These are phyloP conservation scores for Anacardium occidentale DNA, from an alignment of 345 rosid species.

Conservation along the genomic window DNA sequence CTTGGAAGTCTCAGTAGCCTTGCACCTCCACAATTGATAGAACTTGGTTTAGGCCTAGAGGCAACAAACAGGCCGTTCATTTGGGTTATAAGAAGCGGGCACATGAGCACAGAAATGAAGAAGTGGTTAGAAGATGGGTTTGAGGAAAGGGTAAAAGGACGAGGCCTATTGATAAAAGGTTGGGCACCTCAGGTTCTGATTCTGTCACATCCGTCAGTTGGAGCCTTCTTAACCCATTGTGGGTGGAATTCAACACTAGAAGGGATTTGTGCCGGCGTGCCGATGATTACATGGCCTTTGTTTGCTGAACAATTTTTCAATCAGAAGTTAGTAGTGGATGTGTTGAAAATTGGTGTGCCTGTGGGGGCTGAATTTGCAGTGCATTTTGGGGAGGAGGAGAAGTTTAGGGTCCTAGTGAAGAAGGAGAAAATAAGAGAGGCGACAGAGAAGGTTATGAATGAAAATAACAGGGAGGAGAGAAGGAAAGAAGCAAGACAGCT, in stretches of 20 bases:
- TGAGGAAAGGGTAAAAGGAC: not conserved
- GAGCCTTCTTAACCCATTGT: constrained; percentile 38
- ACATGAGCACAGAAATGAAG: too few species aligned
- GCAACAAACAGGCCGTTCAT: constrained; percentile 38
- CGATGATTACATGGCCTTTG: constrained; percentile 32
- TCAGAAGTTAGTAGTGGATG: constrained; percentile 32
- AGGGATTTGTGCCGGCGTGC: constrained; percentile 23
- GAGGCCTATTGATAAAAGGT: not conserved
- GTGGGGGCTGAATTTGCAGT: constrained; percentile 16
- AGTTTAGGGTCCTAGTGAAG: constrained; percentile 12
- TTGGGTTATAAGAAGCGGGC: too few species aligned
- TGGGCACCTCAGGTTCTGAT: constrained; percentile 31
- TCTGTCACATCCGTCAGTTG: constrained; percentile 24
- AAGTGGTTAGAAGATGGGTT: too few species aligned
- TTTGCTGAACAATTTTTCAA: constrained; percentile 34
- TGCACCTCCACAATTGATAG: constrained; percentile 32
- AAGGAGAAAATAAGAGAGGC: constrained; percentile 22
- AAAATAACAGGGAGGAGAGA: constrained; percentile 26
- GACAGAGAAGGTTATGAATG: constrained; percentile 24
- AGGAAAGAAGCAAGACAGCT: constrained; percentile 27
- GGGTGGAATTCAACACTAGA: constrained; percentile 24
- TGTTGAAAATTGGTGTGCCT: constrained; percentile 24
- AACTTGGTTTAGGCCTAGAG: constrained; percentile 47
- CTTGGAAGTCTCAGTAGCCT: constrained; percentile 42
- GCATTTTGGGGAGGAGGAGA: constrained; percentile 21